Evolutionary conservation across 1,284 basidiomycete species (phyloP).

Genomic region (Trametes pubescens): DNA sequence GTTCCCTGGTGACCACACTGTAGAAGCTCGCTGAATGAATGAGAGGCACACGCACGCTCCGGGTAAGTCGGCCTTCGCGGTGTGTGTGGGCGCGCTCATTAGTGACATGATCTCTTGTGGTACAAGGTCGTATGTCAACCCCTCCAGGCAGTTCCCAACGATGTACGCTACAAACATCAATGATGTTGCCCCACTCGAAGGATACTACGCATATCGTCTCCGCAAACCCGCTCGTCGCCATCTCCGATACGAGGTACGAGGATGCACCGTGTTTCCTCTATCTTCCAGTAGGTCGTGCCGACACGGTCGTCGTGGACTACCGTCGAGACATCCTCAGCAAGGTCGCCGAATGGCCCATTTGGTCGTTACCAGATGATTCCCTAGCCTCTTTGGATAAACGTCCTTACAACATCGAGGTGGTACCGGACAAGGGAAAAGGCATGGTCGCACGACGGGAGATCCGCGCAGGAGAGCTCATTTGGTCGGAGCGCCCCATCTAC

Average conservation of each 20-base stretch:
- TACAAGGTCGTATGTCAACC: no score
- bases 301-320: conserved; percentile 18
- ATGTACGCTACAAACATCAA: no score
- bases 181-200: background rate
- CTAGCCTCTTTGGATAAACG: background rate
- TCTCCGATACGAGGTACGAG: conserved; percentile 19
- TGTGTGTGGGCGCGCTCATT: no score
- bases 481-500: conserved; percentile 28
- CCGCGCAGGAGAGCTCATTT: conserved; percentile 33
- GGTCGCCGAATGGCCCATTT: conserved; percentile 1
- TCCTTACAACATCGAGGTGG: background rate
- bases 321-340: background rate
- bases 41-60: no score
- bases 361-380: background rate
- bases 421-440: conserved; percentile 31
- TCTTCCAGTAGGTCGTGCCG: conserved; percentile 7
- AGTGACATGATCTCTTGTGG: no score
- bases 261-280: conserved; percentile 25
- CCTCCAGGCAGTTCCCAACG: no score
- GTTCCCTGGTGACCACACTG: no score
- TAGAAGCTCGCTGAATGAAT: no score
- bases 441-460: conserved; percentile 35
- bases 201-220: conserved; percentile 18
- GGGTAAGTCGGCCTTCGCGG: no score
- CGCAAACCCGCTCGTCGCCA: conserved; percentile 12